Evolutionary conservation across 202 grass and related monocot genomes (phyloP).

Genomic region (Saccharum hybrid): DNA sequence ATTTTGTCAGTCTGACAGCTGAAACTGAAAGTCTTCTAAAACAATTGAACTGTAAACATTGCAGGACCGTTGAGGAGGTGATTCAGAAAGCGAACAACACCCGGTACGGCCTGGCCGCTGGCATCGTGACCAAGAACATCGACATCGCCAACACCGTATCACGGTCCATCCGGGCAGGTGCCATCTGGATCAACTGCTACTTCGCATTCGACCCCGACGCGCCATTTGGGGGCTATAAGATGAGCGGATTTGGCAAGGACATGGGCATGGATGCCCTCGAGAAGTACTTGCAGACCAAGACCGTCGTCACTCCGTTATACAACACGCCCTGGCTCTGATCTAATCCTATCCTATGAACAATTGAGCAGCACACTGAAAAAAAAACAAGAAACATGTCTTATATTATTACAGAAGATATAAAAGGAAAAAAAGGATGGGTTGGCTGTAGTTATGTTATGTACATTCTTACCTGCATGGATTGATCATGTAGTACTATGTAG

Average conservation of each 20-base stretch:
- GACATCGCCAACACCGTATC: constrained; percentile 75
- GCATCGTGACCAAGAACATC: constrained; percentile 80
- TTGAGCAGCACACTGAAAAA: background rate
- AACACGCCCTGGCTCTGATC: constrained; percentile 88
- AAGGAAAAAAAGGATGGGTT: background rate
- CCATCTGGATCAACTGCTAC: constrained; percentile 93
- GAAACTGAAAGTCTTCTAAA: constrained; percentile 13
- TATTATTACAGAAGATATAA: background rate
- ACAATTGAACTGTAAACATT: background rate
- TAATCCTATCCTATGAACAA: background rate
- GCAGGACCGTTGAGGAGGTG: constrained; percentile 88
- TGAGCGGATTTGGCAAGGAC: constrained; percentile 94
- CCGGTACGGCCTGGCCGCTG: constrained; percentile 78
- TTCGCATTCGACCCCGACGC: constrained; percentile 58
- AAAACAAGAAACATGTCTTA: background rate
- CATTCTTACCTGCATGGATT: background rate
- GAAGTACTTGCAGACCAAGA: constrained; percentile 80
- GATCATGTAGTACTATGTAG: background rate
- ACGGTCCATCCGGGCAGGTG: constrained; percentile 68
- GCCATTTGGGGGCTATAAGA: constrained; percentile 91
- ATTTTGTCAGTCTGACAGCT: background rate
- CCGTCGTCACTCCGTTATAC: constrained; percentile 76
- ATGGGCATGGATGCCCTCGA: constrained; percentile 76
- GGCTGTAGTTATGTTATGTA: background rate
- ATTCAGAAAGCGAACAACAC: constrained; percentile 88